Conservation (phyloP, 148 eudicot species). For the Linanthus parryae region DNA sequence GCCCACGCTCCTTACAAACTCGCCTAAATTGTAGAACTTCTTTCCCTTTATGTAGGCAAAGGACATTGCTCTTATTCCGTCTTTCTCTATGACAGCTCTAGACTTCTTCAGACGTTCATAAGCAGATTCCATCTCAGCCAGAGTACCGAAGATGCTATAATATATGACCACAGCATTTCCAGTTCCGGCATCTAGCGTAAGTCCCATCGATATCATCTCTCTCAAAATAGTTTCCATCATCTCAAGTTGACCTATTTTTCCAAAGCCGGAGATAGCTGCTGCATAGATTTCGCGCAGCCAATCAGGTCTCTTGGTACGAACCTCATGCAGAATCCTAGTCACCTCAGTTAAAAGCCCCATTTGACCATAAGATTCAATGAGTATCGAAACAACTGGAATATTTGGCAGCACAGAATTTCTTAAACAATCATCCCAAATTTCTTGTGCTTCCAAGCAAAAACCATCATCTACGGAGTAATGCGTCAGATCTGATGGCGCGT, state of each 20-base stretch:
- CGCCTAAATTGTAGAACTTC: constrained; percentile 58
- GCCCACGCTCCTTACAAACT: constrained; percentile 72
- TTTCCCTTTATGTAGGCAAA: constrained; percentile 48
- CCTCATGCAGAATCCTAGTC: constrained; percentile 35
- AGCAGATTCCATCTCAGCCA: constrained; percentile 54
- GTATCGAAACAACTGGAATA: constrained; percentile 33
- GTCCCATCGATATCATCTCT: constrained; percentile 66
- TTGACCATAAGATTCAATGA: constrained; percentile 45
- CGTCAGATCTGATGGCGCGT: constrained; percentile 33
- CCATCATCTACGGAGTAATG: constrained; percentile 47
- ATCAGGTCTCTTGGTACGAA: constrained; percentile 32
- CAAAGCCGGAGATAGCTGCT: constrained; percentile 53
- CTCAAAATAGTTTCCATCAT: constrained; percentile 52
- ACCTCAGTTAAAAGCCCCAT: constrained; percentile 33
- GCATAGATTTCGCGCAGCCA: constrained; percentile 42
- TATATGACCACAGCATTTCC: constrained; percentile 67
- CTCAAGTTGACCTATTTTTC: constrained; percentile 56
- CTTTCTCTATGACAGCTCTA: constrained; percentile 58
- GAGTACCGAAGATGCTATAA: constrained; percentile 57
- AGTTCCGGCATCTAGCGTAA: constrained; percentile 47
- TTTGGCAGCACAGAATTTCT: constrained; percentile 44
- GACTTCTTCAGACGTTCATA: constrained; percentile 63
- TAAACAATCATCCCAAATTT: constrained; percentile 48
- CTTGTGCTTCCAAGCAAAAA: constrained; percentile 33
- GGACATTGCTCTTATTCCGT: constrained; percentile 56